Evolutionary conservation across 2,329 filamentous ascomycete genomes (phyloP).

Genomic region (Ophiostoma novo-ulmi): DNA sequence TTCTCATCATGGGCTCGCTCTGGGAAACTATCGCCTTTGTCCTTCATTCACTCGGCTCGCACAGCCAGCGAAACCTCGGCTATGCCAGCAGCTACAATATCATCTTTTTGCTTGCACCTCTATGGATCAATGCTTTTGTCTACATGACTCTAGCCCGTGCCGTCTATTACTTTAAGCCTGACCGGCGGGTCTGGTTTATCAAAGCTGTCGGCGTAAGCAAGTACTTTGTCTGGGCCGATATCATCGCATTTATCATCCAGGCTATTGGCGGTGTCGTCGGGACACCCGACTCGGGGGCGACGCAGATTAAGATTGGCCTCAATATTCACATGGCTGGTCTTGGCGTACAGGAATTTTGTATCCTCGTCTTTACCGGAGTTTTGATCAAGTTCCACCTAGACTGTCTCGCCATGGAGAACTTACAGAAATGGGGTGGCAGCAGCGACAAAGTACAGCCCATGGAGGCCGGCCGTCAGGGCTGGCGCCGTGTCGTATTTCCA

Average conservation of each 20-base stretch:
- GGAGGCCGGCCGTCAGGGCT: constrained; percentile 28
- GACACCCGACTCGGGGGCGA: background rate
- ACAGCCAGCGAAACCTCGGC: constrained; percentile 37
- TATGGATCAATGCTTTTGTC: constrained; percentile 43
- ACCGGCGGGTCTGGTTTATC: constrained; percentile 32
- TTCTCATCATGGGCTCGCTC: constrained; percentile 37
- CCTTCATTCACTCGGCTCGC: constrained; percentile 36
- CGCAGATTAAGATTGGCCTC: background rate
- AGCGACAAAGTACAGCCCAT: background rate
- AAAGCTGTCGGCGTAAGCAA: constrained; percentile 38
- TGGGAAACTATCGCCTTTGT: constrained; percentile 41
- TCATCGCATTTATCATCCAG: constrained; percentile 38
- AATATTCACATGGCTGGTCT: background rate
- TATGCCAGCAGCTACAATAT: constrained; percentile 35
- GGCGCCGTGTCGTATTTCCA: constrained; percentile 35
- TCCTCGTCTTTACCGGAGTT: background rate
- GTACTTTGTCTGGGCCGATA: constrained; percentile 45
- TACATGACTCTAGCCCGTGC: constrained; percentile 43
- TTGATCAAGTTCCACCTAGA: constrained; percentile 40
- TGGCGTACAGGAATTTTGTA: background rate
- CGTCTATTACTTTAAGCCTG: constrained; percentile 38
- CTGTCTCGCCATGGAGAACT: constrained; percentile 24
- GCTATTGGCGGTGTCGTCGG: background rate
- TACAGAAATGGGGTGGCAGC: background rate
- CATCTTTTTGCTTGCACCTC: constrained; percentile 40